Base-by-base conservation (phyloP, 2,329 filamentous ascomycete genomes). In the Malbranchea zuffiana region DNA sequence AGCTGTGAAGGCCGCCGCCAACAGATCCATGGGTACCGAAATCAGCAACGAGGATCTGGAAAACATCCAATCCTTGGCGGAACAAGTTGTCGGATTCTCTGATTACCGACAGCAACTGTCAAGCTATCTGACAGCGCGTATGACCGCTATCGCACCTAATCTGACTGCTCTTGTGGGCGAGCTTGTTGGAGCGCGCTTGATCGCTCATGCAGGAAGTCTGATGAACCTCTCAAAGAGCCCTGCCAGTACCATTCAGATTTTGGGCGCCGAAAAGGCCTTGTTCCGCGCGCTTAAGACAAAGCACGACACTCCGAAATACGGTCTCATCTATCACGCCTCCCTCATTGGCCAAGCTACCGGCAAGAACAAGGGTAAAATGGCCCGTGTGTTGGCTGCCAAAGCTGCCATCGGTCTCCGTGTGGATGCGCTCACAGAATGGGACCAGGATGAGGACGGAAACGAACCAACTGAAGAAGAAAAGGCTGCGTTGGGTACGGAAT, bases 331-430 rank as follows among this genome's bases (percentile, higher is more conserved):
- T 67, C 82, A 93, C 63, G 82, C 83, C 32, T 90, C 84, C 18
- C 75, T 98, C 30, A 92, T 98, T 47, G 92, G 90, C 29, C 90
- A 98, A 67, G 90, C 90, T 19, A 93, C 84, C 13, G 90, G 90
- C 54, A 88, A 85, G 70, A 96, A 96, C 72, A 98, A 98, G 79
- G 90, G 90, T 53, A 98, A 98, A 72, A 94, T 98, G 56, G 90
- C 90, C 27, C 84, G 90, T 73, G 86, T 94, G 71, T 74, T 98
- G 44, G 82, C 90, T 32, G 82, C 88, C 50, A 96, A 96, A 72
- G 79, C 88, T 31, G 85, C 90, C 17, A 75, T 98, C 34, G 87
- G 87, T 70, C 71, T 95, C 32, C 86, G 90, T 65, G 82, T 94
- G 33, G 90, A 98, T 61, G 85, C 90, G 18, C 73, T 92, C 29